Evolutionary conservation across 768 basidiomycete species (phyloP).

Genomic region (Antrodiella citrinella): DNA sequence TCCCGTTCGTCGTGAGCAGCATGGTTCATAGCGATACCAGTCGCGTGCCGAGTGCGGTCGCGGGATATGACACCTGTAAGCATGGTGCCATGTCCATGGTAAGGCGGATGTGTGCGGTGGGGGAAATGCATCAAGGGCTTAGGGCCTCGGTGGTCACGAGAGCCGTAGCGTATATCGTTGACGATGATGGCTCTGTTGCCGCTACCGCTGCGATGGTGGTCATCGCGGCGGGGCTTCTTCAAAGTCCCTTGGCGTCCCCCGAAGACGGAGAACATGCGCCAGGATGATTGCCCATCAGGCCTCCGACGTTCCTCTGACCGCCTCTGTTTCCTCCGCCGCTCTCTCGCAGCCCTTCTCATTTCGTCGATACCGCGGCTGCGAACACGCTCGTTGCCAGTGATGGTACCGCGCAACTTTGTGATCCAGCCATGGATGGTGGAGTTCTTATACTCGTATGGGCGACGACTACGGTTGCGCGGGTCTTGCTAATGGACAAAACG

Average conservation of each 20-base stretch:
- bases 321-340: slow-evolving; percentile 22
- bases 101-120: slow-evolving; percentile 14
- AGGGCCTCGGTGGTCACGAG: slow-evolving; percentile 9
- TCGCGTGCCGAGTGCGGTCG: slow-evolving; percentile 7
- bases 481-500: background rate
- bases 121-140: slow-evolving; percentile 16
- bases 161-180: slow-evolving; percentile 7
- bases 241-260: slow-evolving; percentile 5
- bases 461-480: slow-evolving; percentile 8
- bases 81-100: slow-evolving; percentile 15
- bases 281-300: slow-evolving; percentile 10
- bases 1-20: slow-evolving; percentile 12
- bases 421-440: slow-evolving; percentile 69
- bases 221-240: background rate
- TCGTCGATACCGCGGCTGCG: slow-evolving; percentile 58
- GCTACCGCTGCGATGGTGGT: background rate
- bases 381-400: slow-evolving; percentile 52
- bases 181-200: background rate
- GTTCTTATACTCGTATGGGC: slow-evolving; percentile 26
- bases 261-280: slow-evolving; percentile 23
- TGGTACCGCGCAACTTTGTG: slow-evolving; percentile 69
- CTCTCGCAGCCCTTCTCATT: slow-evolving; percentile 48
- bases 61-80: slow-evolving; percentile 13
- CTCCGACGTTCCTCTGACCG: slow-evolving; percentile 15
- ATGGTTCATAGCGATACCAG: slow-evolving; percentile 7